Conservation (phyloP, 2,329 filamentous ascomycete genomes). For the Cladosporium halotolerans region DNA sequence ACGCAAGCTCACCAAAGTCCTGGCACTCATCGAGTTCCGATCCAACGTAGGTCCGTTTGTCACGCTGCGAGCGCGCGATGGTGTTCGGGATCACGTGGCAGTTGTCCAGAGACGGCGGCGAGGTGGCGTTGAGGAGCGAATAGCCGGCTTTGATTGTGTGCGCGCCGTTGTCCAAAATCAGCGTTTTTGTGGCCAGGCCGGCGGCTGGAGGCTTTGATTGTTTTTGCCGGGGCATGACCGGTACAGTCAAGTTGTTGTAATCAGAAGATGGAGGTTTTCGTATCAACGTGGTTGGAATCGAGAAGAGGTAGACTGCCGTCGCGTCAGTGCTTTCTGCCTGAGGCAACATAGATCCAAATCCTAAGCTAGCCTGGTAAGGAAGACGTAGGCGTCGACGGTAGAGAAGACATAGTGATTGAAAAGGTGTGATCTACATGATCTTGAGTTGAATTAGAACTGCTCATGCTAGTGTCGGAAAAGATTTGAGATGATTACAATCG, state of each 20-base stretch:
- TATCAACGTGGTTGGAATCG: too few species aligned
- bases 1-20: conserved; percentile 84
- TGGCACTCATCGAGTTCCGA: conserved; percentile 71
- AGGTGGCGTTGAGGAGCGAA: conserved; percentile 28
- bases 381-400: background rate
- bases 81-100: conserved; percentile 80
- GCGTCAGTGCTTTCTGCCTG: too few species aligned
- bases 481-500: too few species aligned
- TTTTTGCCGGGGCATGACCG: conserved; percentile 9
- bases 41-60: conserved; percentile 71
- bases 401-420: too few species aligned
- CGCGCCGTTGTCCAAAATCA: conserved; percentile 90
- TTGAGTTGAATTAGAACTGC: too few species aligned
- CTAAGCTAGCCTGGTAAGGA: background rate
- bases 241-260: too few species aligned
- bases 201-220: background rate
- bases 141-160: conserved; percentile 89
- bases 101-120: conserved; percentile 36
- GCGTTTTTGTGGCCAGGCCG: conserved; percentile 44
- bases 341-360: too few species aligned
- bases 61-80: conserved; percentile 70
- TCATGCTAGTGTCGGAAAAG: too few species aligned
- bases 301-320: too few species aligned
- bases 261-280: too few species aligned
- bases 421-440: too few species aligned